Evolutionary conservation across 2,329 filamentous ascomycete genomes (phyloP).

Genomic region (Septoria linicola): DNA sequence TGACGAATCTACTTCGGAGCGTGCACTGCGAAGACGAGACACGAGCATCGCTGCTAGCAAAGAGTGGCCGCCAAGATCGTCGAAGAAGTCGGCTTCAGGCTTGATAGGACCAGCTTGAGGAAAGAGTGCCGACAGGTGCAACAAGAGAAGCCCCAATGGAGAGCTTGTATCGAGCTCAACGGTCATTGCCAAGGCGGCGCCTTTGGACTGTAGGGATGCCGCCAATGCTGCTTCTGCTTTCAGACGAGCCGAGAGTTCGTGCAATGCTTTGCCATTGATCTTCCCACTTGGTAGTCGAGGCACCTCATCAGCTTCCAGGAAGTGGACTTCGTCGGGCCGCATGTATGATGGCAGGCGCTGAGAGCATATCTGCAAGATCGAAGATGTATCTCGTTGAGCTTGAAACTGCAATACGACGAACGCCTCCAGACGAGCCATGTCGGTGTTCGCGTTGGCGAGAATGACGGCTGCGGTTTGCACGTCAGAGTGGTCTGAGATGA

Average conservation of each 20-base stretch:
- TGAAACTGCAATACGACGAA: slow-evolving; percentile 27
- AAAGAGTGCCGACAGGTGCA: slow-evolving; percentile 43
- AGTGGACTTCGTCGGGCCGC: slow-evolving; percentile 29
- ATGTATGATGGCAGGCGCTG: slow-evolving; percentile 30
- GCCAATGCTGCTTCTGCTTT: slow-evolving; percentile 14
- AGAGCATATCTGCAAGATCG: slow-evolving; percentile 23
- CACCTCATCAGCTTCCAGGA: slow-evolving; percentile 26
- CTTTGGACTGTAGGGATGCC: neutral
- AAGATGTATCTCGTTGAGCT: slow-evolving; percentile 18
- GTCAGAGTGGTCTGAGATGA: slow-evolving; percentile 68
- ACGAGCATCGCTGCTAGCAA: slow-evolving; percentile 58
- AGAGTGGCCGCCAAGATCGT: slow-evolving; percentile 73
- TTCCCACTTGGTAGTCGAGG: slow-evolving; percentile 30
- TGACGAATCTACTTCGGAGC: slow-evolving; percentile 12
- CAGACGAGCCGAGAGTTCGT: slow-evolving; percentile 25
- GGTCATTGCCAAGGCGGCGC: neutral
- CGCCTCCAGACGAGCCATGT: slow-evolving; percentile 27
- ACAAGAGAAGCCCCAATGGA: slow-evolving; percentile 18
- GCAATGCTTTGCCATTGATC: slow-evolving; percentile 30
- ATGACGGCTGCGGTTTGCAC: slow-evolving; percentile 56
- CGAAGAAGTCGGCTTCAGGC: slow-evolving; percentile 60
- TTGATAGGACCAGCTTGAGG: slow-evolving; percentile 41
- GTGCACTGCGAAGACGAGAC: slow-evolving; percentile 22
- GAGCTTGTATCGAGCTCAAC: slow-evolving; percentile 10
- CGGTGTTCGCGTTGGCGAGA: slow-evolving; percentile 25